Evolutionary conservation across 495 filamentous ascomycete genomes (phyloP), one percentile per base, ranked within the genome.

Genomic region (Echria macrotheca): DNA sequence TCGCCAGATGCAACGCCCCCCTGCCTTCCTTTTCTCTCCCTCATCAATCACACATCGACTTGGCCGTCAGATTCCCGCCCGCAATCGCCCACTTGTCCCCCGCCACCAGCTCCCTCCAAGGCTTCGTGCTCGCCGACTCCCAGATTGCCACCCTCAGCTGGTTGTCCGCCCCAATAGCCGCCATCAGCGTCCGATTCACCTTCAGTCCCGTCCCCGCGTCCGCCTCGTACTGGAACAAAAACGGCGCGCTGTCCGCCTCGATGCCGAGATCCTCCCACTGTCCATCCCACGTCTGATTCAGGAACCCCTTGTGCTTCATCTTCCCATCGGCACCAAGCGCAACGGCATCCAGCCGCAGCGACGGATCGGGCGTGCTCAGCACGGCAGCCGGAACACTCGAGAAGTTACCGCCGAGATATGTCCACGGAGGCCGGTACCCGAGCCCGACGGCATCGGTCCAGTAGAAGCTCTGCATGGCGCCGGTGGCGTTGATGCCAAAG

Each of bases 201-300:
- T 6, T 15, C 6, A 21, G 18, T 29, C 24, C 32, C 8, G 11
- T 2, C 24, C 25, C 38, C 14, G 25, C 23, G 22, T 44, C 23
- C 25, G 14, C 24, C 23, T 31, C 41, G 15, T 19, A 49, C 5
- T 35, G 18, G 12, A 15, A 31, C 36, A 49, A 15, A 35, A 49
- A 15, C 22, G 46, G 46, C 9, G 46, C 46, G 24, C 46, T 49
- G 10, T 15, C 22, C 36, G 11, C 36, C 2, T 17, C 18, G 10
- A 49, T n/a, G 14, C 29, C 46, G 9, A 49, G 25, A 49, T 49
- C 46, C 46, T 41, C 36, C 46, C 46, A 49, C 3, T 41, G n/a
- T n/a, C 6, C 24, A n/a, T 4, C 3, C 25, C 41, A 44, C 22
- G 8, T 44, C 24, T 19, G n/a, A 31, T 44, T 17, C 22, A 15